Conservation (phyloP, 768 basidiomycete species). For the Boletus sp. region DNA sequence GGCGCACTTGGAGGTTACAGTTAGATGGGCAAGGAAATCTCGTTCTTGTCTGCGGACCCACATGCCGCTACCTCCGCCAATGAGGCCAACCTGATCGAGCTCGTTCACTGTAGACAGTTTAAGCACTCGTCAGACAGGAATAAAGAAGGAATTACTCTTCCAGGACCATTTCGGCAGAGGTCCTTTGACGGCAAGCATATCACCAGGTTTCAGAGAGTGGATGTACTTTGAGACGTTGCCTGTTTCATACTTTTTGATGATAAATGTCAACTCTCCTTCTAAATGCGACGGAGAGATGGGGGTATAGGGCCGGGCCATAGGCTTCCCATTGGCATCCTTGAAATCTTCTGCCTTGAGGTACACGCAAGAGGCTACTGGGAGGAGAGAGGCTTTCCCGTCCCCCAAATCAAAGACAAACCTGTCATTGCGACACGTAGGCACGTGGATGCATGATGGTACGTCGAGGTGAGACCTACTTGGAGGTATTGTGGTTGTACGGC, state of each 20-base stretch:
- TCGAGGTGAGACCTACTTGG: conserved; percentile 49
- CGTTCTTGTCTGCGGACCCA: conserved; percentile 34
- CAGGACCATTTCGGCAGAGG: conserved; percentile 87
- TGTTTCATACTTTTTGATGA: conserved; percentile 83
- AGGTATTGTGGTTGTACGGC: conserved; percentile 94
- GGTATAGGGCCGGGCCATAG: conserved; percentile 90
- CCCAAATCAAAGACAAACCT: conserved; percentile 84
- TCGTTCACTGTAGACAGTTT: conserved; percentile 60
- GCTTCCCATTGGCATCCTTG: conserved; percentile 78
- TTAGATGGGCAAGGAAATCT: neutral
- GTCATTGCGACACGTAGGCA: neutral
- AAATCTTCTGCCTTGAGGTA: conserved; percentile 73
- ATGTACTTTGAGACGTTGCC: conserved; percentile 88
- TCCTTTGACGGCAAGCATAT: conserved; percentile 84
- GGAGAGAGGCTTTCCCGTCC: conserved; percentile 70
- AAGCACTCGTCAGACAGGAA: neutral
- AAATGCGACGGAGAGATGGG: conserved; percentile 78
- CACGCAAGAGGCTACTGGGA: conserved; percentile 78
- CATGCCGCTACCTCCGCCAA: conserved; percentile 96
- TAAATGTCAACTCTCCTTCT: conserved; percentile 72
- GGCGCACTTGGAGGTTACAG: conserved; percentile 56
- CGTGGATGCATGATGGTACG: neutral
- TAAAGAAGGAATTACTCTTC: conserved; percentile 49
- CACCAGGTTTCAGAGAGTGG: conserved; percentile 76
- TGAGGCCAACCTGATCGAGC: conserved; percentile 81